phyloP scores from a whole-genome alignment of 2,329 filamentous ascomycete genomes.

The Fusarium multiceps region DNA sequence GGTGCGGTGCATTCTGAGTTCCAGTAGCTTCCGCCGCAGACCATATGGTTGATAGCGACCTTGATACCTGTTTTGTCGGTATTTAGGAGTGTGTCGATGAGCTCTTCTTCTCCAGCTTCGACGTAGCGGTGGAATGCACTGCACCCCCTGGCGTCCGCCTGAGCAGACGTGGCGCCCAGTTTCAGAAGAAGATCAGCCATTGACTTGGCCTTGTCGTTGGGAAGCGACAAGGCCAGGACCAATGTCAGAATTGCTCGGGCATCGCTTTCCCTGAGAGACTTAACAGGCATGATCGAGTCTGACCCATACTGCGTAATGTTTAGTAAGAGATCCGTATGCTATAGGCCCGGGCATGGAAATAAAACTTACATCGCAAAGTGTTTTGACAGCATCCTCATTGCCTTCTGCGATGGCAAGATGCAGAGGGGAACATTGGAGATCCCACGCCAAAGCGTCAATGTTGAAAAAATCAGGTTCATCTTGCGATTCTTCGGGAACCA shows the following conservation, averaged over 20 bases:
- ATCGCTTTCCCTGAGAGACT: slow-evolving; percentile 66
- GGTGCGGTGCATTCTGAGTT: slow-evolving; percentile 57
- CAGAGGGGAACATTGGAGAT: slow-evolving; percentile 76
- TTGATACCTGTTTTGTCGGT: slow-evolving; percentile 70
- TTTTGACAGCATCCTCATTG: slow-evolving; percentile 74
- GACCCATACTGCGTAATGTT: slow-evolving; percentile 73
- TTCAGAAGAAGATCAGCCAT: slow-evolving; percentile 75
- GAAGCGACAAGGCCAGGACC: slow-evolving; percentile 73
- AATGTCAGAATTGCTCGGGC: slow-evolving; percentile 75
- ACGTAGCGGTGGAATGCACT: slow-evolving; percentile 76
- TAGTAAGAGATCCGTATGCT: slow-evolving; percentile 1
- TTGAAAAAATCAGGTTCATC: slow-evolving; percentile 84
- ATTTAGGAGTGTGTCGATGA: slow-evolving; percentile 63
- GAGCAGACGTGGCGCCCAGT: slow-evolving; percentile 77
- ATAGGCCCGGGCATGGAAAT: neutral
- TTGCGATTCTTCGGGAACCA: slow-evolving; percentile 64
- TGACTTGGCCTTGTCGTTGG: slow-evolving; percentile 69
- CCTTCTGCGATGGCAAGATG: slow-evolving; percentile 83
- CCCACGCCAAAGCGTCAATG: slow-evolving; percentile 83
- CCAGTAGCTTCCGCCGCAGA: slow-evolving; percentile 53
- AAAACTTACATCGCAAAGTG: slow-evolving; percentile 68
- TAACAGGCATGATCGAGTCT: slow-evolving; percentile 80
- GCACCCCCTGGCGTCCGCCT: slow-evolving; percentile 73
- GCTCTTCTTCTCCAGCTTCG: slow-evolving; percentile 58
- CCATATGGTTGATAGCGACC: slow-evolving; percentile 74